Conservation (phyloP, 306 rosid species). For the Delonix regia region DNA sequence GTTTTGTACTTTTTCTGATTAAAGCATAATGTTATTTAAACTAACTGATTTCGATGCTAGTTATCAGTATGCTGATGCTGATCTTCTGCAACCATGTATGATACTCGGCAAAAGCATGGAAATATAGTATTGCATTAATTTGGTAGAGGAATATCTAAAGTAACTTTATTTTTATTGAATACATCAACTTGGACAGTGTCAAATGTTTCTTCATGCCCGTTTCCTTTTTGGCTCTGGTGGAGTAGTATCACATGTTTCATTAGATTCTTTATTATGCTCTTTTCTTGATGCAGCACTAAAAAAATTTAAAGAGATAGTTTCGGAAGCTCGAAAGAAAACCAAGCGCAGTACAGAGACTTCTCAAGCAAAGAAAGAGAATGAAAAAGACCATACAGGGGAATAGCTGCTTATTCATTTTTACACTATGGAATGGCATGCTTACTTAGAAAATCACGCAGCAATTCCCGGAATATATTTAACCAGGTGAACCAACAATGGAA, state of each 20-base stretch:
- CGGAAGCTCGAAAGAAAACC: constrained; percentile 58
- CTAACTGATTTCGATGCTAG: not conserved
- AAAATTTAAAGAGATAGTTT: constrained; percentile 62
- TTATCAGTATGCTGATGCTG: not conserved
- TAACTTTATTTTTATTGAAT: not conserved
- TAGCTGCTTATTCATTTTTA: constrained; percentile 18
- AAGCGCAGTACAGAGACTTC: constrained; percentile 44
- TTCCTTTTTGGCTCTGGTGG: constrained; percentile 27
- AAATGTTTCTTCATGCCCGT: not conserved
- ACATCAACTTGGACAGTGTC: constrained; percentile 1
- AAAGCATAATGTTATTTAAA: not conserved
- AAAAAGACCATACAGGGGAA: constrained; percentile 15
- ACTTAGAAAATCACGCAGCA: not conserved
- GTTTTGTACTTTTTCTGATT: not conserved
- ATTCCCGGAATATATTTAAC: constrained; percentile 12
- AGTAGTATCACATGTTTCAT: constrained; percentile 29
- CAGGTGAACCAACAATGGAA: not conserved
- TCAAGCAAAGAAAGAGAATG: constrained; percentile 32
- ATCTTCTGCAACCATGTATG: constrained; percentile 27
- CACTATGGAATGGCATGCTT: constrained; percentile 13
- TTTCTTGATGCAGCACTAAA: constrained; percentile 56
- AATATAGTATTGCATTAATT: not conserved
- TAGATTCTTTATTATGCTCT: constrained; percentile 18
- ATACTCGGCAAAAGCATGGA: constrained; percentile 8
- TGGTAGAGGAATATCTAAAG: constrained; percentile 8